Conservation (phyloP, 768 basidiomycete species). For the Auricularia sp. region DNA sequence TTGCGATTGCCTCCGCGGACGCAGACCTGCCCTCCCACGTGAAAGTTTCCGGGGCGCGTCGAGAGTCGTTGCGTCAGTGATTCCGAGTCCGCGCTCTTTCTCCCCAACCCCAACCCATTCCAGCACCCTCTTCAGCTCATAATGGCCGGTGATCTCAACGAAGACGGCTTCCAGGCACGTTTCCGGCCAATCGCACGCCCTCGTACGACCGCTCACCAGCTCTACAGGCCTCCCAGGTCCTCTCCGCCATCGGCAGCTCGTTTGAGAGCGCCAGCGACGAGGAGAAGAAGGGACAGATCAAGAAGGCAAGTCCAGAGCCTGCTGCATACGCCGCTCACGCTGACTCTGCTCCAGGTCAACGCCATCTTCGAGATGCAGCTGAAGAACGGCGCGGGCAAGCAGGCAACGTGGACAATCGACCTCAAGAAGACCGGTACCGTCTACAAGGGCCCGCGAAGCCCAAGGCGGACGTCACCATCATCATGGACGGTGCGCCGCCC, state of each 20-base stretch:
- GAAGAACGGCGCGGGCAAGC: conserved; percentile 60
- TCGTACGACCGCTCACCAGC: not conserved
- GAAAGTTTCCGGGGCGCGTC: too few relatives aligned
- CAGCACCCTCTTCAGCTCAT: not conserved
- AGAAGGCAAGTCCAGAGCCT: conserved; percentile 43
- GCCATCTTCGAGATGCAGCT: conserved; percentile 82
- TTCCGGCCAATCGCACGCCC: not conserved
- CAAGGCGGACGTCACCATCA: conserved; percentile 77
- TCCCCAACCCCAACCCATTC: not conserved
- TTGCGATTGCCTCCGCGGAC: too few relatives aligned
- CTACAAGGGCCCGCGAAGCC: conserved; percentile 57
- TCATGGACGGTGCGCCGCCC: conserved; percentile 37
- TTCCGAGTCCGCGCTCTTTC: not conserved
- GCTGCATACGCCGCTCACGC: not conserved
- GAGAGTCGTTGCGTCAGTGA: not conserved
- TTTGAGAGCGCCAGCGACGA: conserved; percentile 46
- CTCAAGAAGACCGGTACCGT: conserved; percentile 75
- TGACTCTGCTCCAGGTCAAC: conserved; percentile 46
- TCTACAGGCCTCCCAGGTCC: conserved; percentile 54
- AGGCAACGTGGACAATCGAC: conserved; percentile 84
- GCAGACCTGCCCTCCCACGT: too few relatives aligned
- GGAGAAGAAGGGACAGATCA: conserved; percentile 60
- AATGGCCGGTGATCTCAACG: not conserved
- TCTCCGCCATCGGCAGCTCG: conserved; percentile 41
- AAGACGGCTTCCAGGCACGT: not conserved